Conservation (phyloP, 441 rosid genomes). For the Erysimum cheiri region DNA sequence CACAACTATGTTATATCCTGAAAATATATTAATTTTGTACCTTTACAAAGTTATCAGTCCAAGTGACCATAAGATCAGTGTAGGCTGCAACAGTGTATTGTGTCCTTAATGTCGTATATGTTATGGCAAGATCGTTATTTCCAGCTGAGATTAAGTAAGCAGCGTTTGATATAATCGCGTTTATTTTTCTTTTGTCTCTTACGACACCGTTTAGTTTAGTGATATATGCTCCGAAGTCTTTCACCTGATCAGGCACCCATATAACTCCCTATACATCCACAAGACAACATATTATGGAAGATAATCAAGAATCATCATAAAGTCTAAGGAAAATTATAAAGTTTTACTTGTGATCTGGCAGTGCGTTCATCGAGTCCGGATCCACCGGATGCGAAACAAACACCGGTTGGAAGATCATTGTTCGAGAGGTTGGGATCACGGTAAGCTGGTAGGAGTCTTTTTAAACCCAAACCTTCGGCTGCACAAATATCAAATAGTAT, state of each 20-base stretch:
- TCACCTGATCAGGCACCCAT: slow-evolving; percentile 31
- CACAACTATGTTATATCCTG: not conserved
- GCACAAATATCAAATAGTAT: slow-evolving; percentile 1
- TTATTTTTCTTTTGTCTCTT: not conserved
- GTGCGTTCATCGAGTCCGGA: slow-evolving; percentile 38
- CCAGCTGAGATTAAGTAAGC: slow-evolving; percentile 38
- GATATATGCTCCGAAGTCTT: slow-evolving; percentile 18
- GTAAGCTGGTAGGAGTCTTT: slow-evolving; percentile 35
- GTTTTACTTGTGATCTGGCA: slow-evolving; percentile 13
- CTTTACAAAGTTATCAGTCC: slow-evolving; percentile 32
- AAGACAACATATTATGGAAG: not conserved
- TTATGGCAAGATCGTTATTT: slow-evolving; percentile 40
- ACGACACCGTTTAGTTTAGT: slow-evolving; percentile 9
- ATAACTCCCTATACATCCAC: slow-evolving; percentile 30
- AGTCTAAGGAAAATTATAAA: not conserved
- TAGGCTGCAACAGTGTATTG: not conserved
- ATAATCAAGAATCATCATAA: not conserved
- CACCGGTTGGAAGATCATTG: slow-evolving; percentile 32
- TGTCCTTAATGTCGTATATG: not conserved
- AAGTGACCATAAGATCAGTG: slow-evolving; percentile 33
- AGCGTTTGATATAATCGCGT: slow-evolving; percentile 35
- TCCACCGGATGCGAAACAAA: slow-evolving; percentile 43
- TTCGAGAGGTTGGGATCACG: slow-evolving; percentile 20
- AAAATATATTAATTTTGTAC: not conserved
- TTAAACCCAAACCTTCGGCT: slow-evolving; percentile 39